Evolutionary conservation across 345 rosid genomes (phyloP), one percentile per base, ranked within the genome.

Genomic region (Heritiera littoralis): DNA sequence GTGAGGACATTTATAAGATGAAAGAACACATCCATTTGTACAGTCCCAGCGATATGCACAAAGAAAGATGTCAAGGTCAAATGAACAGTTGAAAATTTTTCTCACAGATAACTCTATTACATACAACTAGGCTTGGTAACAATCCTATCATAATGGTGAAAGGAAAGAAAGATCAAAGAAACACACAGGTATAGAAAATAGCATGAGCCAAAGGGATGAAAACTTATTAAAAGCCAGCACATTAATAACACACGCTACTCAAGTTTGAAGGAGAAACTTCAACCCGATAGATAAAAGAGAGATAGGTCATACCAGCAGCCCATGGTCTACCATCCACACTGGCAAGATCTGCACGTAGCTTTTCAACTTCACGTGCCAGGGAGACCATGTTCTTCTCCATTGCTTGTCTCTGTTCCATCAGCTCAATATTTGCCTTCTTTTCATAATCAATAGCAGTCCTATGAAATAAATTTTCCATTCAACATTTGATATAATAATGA

Each of bases 351-450:
- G 98, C 98, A 20, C 95, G 90, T 70, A 94, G 87, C 86, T 90
- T 94, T 83, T 96, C 99, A 79, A 96, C 97, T 84, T 96, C 99
- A 13, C 99, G 97, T 8, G 99, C 99, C 99, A 96, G 90, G 65
- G 97, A 90, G 82, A 94, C 91, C 93, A 94, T 79, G 81, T 86
- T 92, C 88, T 91, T 96, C 87, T 96, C 99, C 97, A 94, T 94
- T 76, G 87, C 87, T 81, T 92, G 98, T 83, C 98, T 84, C 82
- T 94, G 99, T 80, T 94, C 98, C 87, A 94, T 80, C 79, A 96
- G 86, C 88, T 96, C 97, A 78, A 94, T 84, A 81, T 92, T 96
- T 77, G 89, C 97, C 86, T 96, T 94, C 93, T 94, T 94, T 87
- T 96, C 99, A 84, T 84, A 94, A 72, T 94, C 98, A 84, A 91